A percentile compares a stretch with the other conserved stretches of the same genome.
Evolutionary conservation across 1,139 yeast species (phyloP).

Genomic region (Sugiyamaella pinicola): DNA sequence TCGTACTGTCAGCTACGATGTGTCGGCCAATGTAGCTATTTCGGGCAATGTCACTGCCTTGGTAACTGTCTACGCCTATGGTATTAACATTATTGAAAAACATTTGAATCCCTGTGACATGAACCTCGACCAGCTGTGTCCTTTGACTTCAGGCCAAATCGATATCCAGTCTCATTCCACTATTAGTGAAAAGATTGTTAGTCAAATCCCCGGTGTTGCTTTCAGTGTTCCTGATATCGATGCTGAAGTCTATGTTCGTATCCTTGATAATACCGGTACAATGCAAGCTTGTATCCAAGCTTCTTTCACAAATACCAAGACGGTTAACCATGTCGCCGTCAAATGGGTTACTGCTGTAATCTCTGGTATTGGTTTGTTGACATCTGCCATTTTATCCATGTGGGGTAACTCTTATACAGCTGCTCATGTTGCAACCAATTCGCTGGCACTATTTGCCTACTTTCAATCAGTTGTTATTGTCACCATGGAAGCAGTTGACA

Average conservation of each 20-base stretch:
- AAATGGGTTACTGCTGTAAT: conserved; percentile 98
- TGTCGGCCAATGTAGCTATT: conserved; percentile 77
- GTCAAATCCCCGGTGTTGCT: conserved; percentile 75
- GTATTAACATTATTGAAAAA: conserved; percentile 62
- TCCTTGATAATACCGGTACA: conserved; percentile 48
- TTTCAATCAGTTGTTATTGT: conserved; percentile 92
- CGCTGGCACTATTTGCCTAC: conserved; percentile 85
- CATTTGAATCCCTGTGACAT: conserved; percentile 67
- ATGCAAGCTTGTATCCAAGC: conserved; percentile 92
- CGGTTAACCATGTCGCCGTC: conserved; percentile 91
- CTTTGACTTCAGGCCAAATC: conserved; percentile 82
- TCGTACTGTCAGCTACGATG: conserved; percentile 62
- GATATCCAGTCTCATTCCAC: conserved; percentile 61
- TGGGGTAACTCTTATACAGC: conserved; percentile 93
- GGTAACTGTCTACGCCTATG: conserved; percentile 75
- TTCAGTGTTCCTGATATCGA: conserved; percentile 92
- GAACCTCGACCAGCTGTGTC: conserved; percentile 61
- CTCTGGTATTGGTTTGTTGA: conserved; percentile 83
- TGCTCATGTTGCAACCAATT: conserved; percentile 94
- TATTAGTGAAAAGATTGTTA: conserved; percentile 49
- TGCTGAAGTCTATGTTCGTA: conserved; percentile 80
- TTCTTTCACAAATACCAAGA: conserved; percentile 76
- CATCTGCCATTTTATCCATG: conserved; percentile 84
- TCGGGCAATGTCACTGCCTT: conserved; percentile 73
- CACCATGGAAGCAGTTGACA: conserved; percentile 92